phyloP scores from a whole-genome alignment of 768 basidiomycete genomes.

The Fibroporia radiculosa region DNA sequence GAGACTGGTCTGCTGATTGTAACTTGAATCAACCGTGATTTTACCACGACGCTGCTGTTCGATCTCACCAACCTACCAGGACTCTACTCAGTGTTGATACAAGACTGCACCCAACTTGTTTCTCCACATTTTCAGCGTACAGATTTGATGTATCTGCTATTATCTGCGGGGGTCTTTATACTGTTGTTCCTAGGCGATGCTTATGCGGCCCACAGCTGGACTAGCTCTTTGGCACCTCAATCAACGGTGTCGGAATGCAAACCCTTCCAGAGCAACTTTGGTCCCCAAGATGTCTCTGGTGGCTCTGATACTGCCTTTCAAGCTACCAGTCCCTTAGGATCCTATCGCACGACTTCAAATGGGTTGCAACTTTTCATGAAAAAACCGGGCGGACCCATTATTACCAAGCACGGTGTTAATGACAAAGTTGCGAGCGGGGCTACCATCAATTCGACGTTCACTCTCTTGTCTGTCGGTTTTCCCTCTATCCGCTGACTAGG shows the following conservation, averaged over 20 bases:
- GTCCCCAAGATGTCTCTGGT: constrained; percentile 12
- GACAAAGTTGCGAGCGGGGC: constrained; percentile 29
- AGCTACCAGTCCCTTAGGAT: constrained; percentile 22
- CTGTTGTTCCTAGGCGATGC: no score
- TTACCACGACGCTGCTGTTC: no score
- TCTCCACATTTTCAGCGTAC: no score
- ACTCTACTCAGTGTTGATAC: no score
- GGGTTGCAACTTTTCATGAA: constrained; percentile 28
- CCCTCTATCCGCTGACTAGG: neutral
- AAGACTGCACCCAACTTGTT: no score
- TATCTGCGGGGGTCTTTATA: no score
- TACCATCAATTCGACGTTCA: constrained; percentile 34
- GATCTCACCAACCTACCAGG: no score
- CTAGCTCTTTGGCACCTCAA: no score
- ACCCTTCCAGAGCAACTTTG: constrained; percentile 23
- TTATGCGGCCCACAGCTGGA: no score
- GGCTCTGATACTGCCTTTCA: constrained; percentile 16
- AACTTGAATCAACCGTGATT: no score
- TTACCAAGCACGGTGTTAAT: constrained; percentile 27
- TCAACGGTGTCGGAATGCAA: constrained; percentile 20
- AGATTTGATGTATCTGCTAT: no score
- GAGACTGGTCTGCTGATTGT: no score
- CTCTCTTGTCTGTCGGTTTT: constrained; percentile 20
- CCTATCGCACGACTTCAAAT: constrained; percentile 19
- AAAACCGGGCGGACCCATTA: constrained; percentile 24